Base-by-base conservation (phyloP, 2,329 filamentous ascomycete species). In the Arthrobotrys entomopaga region DNA sequence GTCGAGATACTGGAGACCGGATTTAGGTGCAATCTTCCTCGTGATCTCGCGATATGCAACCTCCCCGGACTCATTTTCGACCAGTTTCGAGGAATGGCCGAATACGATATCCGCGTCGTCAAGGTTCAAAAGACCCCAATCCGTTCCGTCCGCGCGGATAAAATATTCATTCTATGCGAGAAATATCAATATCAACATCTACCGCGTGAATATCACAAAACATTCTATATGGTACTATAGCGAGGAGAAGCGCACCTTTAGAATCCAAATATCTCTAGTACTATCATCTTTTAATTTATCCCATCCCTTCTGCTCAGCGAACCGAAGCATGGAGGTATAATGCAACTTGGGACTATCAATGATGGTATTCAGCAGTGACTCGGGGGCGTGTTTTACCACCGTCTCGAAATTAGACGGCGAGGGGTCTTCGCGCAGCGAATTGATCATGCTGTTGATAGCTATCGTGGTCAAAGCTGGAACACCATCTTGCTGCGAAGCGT, bases 1-100 rank as follows among this genome's bases (percentile, higher is more conserved):
- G 53, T 80, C 78, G 11, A 80, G 67, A 16, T 74, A 74, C 24
- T 74, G 70, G 13, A 58, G 70, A 11, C 66, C 78, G 54, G 29
- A 78, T 52, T 66, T 74, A 4, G 70, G 70, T 10, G 56, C 70
- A 43, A 67, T 67, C 52, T 74, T 74, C 56, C 70, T 63, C 4
- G 70, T 74, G 7, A 74, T 74, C 26, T 63, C 50, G 19, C 70
- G 70, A 24, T 74, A 53, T 5, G 52, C 48, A 8, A 50, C 46
- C 29, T 74, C 57, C 3, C 70, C 63, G 22, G 56, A 63, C 10
- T 67, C 57, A 40, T 74, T 59, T 15, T 42, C 42, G 3, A 74
- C 63, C 5, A 74, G 42, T 26, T 74, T 63, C 6, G 70, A 74
- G 22, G 34, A 74, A 13, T 64, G 57, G 16, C 52, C 64, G 19